Evolutionary conservation across 2,329 filamentous ascomycete species (phyloP).

Genomic region (Fusarium fujikuroi): DNA sequence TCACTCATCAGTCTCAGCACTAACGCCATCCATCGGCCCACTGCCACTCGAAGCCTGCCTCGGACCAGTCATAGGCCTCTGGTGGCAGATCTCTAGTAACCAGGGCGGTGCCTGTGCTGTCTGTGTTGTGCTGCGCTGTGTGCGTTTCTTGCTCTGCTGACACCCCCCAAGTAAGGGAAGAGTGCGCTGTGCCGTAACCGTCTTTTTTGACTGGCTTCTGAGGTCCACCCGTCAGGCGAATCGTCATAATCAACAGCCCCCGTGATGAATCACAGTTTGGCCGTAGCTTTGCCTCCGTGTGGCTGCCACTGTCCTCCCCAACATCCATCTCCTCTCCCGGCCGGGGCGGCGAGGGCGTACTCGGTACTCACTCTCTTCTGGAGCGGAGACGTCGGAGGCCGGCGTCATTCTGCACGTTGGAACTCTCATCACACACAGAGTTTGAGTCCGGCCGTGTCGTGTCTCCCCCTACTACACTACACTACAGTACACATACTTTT

Average conservation of each 20-base stretch:
- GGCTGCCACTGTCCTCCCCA: not conserved
- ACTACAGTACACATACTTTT: slow-evolving; percentile 6
- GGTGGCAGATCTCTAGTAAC: slow-evolving; percentile 34
- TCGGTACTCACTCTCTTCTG: not conserved
- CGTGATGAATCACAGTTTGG: slow-evolving; percentile 42
- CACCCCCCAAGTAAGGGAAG: slow-evolving; percentile 27
- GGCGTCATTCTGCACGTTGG: slow-evolving; percentile 17
- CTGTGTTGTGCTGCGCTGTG: slow-evolving; percentile 19
- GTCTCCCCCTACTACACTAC: slow-evolving; percentile 1
- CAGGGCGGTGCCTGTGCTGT: slow-evolving; percentile 34
- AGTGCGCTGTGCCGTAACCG: slow-evolving; percentile 34
- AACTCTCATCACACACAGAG: slow-evolving; percentile 30
- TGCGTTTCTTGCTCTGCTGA: slow-evolving; percentile 41
- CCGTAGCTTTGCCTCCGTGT: slow-evolving; percentile 40
- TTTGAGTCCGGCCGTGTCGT: slow-evolving; percentile 31
- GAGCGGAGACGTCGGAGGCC: slow-evolving; percentile 27
- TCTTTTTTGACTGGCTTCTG: slow-evolving; percentile 26
- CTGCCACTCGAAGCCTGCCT: slow-evolving; percentile 32
- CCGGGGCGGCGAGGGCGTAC: slow-evolving; percentile 21
- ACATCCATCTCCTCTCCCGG: slow-evolving; percentile 8
- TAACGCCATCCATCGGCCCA: slow-evolving; percentile 48
- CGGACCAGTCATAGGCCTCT: slow-evolving; percentile 36
- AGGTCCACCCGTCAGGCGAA: slow-evolving; percentile 40
- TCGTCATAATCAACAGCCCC: slow-evolving; percentile 41
- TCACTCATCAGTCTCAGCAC: slow-evolving; percentile 40